Conservation (phyloP, 2,329 filamentous ascomycete genomes). For the Bertia moriformis region DNA sequence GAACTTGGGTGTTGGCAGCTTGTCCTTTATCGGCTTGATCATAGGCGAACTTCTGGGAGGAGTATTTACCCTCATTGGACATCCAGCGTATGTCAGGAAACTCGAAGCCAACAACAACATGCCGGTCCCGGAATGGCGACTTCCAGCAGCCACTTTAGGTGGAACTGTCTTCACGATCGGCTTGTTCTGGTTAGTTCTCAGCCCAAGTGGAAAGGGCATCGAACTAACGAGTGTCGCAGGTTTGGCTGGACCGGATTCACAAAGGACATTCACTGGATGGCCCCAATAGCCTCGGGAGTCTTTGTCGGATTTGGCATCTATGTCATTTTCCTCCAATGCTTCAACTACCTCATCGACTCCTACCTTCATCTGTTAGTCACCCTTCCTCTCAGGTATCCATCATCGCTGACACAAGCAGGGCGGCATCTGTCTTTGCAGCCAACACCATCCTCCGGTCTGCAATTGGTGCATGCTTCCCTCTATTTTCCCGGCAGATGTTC, state of each 20-base stretch:
- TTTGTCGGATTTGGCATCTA: conserved; percentile 8
- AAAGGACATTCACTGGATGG: conserved; percentile 6
- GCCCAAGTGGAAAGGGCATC: neutral
- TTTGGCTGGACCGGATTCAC: conserved; percentile 8
- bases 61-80: conserved; percentile 11
- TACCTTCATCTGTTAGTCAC: conserved; percentile 22
- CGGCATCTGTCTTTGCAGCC: conserved; percentile 19
- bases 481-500: conserved; percentile 20
- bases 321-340: conserved; percentile 10
- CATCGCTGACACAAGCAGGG: conserved; percentile 7
- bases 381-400: neutral
- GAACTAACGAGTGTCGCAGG: neutral
- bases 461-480: conserved; percentile 16
- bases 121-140: conserved; percentile 9
- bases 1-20: conserved; percentile 10
- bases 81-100: conserved; percentile 10
- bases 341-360: conserved; percentile 18
- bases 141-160: conserved; percentile 6
- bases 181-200: conserved; percentile 14
- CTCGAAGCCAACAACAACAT: conserved; percentile 5
- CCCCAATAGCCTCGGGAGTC: conserved; percentile 7
- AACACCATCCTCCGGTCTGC: conserved; percentile 20
- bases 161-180: conserved; percentile 16
- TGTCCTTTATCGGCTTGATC: conserved; percentile 14
- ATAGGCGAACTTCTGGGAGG: conserved; percentile 5